Base-by-base conservation (phyloP, 768 basidiomycete genomes). In the Neoboletus magnificus region DNA sequence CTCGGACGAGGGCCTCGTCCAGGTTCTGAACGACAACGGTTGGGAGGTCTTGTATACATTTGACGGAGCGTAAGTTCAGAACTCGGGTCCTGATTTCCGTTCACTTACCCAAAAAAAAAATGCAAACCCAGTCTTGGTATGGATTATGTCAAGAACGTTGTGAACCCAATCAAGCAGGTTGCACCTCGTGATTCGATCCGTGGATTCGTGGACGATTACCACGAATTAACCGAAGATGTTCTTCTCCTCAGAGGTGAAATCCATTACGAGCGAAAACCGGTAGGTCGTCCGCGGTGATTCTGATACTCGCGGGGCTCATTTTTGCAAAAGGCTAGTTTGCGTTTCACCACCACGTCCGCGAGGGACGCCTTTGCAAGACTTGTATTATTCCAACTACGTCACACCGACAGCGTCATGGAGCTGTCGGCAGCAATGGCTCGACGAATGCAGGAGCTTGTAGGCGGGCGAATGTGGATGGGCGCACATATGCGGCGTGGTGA, bases 401-500 rank as follows among this genome's bases (percentile, higher is more conserved):
- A 71, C 27, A 65, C 62, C 5, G 62, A 68, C n/a, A 57, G 55
- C 18, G 62, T 74, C 18, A 51, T 59, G 41, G 64, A 63, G 23
- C 59, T 77, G 16, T 71, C 72, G 1, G 62, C 61, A 4, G 39
- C 39, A 5, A 68, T 77, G 57, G 71, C 69, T 18, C 39, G 44
- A 35, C 70, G 70, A 47, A 75, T 77, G 71, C 61, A 50, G 5
- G 58, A 65, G 13, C 43, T 60, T 29, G 65, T 62, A 2, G 69
- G 48, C 1, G 74, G 73, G 16, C 66, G 74, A 7, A 64, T 71
- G 61, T 77, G 76, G 76, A 73, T 77, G 73, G 71, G 66, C 13
- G 74, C 70, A 8, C 76, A 77, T 43, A 77, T 77, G 76, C 74
- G 76, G 20, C 73, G 76, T 25, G 76, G 76, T 44, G 76, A 77